Conservation (phyloP, 306 rosid species). For the Herpetospermum pedunculosum region DNA sequence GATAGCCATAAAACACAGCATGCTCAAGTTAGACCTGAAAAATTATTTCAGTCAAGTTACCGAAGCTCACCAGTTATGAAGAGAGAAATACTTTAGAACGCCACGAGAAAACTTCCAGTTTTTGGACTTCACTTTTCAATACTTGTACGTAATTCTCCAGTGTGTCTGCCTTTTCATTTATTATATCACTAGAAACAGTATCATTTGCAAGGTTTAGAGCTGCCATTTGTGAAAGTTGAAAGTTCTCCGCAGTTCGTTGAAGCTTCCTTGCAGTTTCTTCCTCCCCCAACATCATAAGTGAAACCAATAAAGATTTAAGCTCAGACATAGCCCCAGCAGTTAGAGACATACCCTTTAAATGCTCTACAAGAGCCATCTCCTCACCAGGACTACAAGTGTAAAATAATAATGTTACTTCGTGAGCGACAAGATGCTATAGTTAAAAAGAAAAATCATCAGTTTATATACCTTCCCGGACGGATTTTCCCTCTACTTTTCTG, state of each 20-base stretch:
- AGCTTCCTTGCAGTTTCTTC: slow-evolving; percentile 69
- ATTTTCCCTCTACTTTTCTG: slow-evolving; percentile 91
- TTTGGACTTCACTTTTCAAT: slow-evolving; percentile 38
- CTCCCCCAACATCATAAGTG: slow-evolving; percentile 78
- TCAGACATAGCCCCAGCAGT: slow-evolving; percentile 50
- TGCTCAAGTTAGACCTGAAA: neutral
- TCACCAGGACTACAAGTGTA: slow-evolving; percentile 63
- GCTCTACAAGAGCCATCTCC: slow-evolving; percentile 84
- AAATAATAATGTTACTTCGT: slow-evolving; percentile 9
- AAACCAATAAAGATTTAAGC: slow-evolving; percentile 61
- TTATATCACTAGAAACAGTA: slow-evolving; percentile 40
- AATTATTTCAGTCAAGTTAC: neutral
- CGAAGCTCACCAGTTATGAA: slow-evolving; percentile 15
- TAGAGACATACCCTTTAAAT: slow-evolving; percentile 73
- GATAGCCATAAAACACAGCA: neutral
- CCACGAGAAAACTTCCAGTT: slow-evolving; percentile 72
- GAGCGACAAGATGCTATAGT: neutral
- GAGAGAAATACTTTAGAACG: slow-evolving; percentile 38
- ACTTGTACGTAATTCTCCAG: slow-evolving; percentile 52
- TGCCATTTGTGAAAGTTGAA: slow-evolving; percentile 75
- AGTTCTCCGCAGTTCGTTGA: slow-evolving; percentile 65
- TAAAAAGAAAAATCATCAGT: neutral
- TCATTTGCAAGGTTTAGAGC: slow-evolving; percentile 74
- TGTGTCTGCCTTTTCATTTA: slow-evolving; percentile 58
- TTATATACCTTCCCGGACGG: slow-evolving; percentile 84